Evolutionary conservation across 495 filamentous ascomycete genomes (phyloP).

Genomic region (Hamigera avellanea): DNA sequence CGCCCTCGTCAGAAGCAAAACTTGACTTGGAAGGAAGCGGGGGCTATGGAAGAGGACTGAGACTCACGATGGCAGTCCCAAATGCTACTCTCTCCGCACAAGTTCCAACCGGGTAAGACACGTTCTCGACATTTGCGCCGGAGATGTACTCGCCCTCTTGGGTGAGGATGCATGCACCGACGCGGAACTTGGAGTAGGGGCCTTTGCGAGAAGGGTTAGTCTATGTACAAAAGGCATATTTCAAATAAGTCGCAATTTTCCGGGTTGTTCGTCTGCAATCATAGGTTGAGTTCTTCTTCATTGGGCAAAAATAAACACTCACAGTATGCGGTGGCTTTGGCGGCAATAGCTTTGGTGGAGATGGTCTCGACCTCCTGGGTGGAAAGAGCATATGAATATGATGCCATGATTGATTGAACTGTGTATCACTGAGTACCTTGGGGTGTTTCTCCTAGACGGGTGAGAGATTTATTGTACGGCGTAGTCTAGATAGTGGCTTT

Average conservation of each 20-base stretch:
- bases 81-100: conserved; percentile 90
- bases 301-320: conserved; percentile 11
- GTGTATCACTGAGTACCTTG: too few relatives aligned
- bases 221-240: too few relatives aligned
- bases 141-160: conserved; percentile 45
- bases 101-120: conserved; percentile 78
- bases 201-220: conserved; percentile 16
- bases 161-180: conserved; percentile 72
- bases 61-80: conserved; percentile 59
- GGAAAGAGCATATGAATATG: conserved; percentile 34
- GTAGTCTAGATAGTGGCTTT: too few relatives aligned
- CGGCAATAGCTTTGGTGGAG: conserved; percentile 42
- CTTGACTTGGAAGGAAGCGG: background rate
- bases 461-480: too few relatives aligned
- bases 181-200: conserved; percentile 88
- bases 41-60: background rate
- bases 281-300: background rate
- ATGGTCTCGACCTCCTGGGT: conserved; percentile 49
- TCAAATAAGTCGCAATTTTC: too few relatives aligned
- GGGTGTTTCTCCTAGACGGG: too few relatives aligned
- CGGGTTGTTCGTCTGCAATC: background rate
- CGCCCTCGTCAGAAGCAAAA: background rate
- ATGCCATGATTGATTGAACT: too few relatives aligned
- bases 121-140: conserved; percentile 93
- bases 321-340: conserved; percentile 73